Evolutionary conservation across 768 basidiomycete genomes (phyloP).

Genomic region (Obba rivulosa): DNA sequence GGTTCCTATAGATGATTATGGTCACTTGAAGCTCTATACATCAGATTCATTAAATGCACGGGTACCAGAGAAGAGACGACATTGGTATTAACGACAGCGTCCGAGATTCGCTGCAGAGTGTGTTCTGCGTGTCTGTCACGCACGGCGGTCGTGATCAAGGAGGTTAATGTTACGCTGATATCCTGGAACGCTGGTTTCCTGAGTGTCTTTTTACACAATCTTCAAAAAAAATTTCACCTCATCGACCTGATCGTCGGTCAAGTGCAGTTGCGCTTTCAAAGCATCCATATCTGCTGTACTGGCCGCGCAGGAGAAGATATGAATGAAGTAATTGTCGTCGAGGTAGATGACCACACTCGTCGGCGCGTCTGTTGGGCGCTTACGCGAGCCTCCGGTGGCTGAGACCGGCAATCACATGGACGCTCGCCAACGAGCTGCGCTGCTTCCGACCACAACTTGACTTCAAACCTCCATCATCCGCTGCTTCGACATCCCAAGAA

Average conservation of each 20-base stretch:
- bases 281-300: neutral
- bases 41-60: too few relatives aligned
- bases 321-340: too few relatives aligned
- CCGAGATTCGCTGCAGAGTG: constrained; percentile 6
- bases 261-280: neutral
- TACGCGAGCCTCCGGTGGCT: too few relatives aligned
- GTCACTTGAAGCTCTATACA: too few relatives aligned
- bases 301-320: too few relatives aligned
- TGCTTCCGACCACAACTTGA: too few relatives aligned
- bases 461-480: too few relatives aligned
- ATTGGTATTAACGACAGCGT: constrained; percentile 10
- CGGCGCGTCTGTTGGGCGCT: too few relatives aligned
- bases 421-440: too few relatives aligned
- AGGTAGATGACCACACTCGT: too few relatives aligned
- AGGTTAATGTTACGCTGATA: constrained; percentile 10
- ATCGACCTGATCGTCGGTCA: neutral
- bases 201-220: neutral
- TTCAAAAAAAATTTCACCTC: neutral
- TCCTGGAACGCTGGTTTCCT: constrained; percentile 13
- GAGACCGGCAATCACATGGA: too few relatives aligned
- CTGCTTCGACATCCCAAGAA: too few relatives aligned
- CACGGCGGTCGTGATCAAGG: constrained; percentile 12
- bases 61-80: constrained; percentile 15
- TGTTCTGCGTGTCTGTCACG: constrained; percentile 10
- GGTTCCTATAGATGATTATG: constrained; percentile 30